Base-by-base conservation (phyloP, 768 basidiomycete species). In the Lactarius pseudohatsudake region DNA sequence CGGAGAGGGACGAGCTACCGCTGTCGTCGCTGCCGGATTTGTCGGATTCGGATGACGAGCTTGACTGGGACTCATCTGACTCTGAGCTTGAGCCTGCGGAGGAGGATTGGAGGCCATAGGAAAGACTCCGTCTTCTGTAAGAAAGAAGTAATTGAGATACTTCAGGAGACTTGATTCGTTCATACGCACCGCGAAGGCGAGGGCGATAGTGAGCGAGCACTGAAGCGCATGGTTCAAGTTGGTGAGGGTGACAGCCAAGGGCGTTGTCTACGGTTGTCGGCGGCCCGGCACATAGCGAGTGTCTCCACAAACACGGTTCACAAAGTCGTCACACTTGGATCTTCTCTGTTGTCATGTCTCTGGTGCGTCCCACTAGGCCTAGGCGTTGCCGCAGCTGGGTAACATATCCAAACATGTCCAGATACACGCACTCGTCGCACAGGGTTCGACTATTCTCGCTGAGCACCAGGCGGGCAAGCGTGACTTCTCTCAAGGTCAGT, bases 371-470 rank as follows among this genome's bases (percentile, higher is more conserved):
- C n/a, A n/a, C 60, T 61, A 10, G 26, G 22, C 26, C 22, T 53
- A 15, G 22, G 26, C 50, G 11, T 26, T 53, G 26, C 50, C 26
- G 26, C 50, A 3, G 22, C 26, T 53, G 50, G 11, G 22, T n/a
- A 22, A 26, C 28, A n/a, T 18, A 34, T 47, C 32, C 18, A 22
- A 32, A 61, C 57, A 43, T 32, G 4, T 34, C 2, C 59, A 91
- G 90, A 89, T 96, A 70, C 92, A 95, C 70, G 90, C 92, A 45
- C 82, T 95, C 55, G 89, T 97, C 6, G 89, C 94, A 45, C 82
- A 86, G 73, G 92, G 88, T 0, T 71, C 87, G 11, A 86, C 84
- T 20, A 88, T 98, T 69, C 83, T 97, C n/a, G 94, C 92, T 20
- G 94, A 96, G 73, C 88, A 94, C 75, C 86, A 90, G 72, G 85